Percentiles rank a stretch among this genome's conserved stretches.
Evolutionary conservation across 2,329 filamentous ascomycete genomes (phyloP).

Genomic region (Aspergillus sergii): DNA sequence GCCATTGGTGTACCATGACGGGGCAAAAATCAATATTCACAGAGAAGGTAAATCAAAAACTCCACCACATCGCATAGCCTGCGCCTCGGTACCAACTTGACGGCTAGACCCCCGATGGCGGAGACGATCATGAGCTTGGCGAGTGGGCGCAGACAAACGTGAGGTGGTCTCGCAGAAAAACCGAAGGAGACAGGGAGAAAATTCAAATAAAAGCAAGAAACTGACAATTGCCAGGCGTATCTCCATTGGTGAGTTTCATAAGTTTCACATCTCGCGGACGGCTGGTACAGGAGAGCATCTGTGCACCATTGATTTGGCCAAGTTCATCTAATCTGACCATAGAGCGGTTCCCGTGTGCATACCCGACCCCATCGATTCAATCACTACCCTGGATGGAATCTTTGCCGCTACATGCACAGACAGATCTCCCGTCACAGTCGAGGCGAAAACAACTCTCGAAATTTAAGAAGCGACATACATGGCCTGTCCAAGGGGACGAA

Average conservation of each 20-base stretch:
- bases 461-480: constrained; percentile 37
- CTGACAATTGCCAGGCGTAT: constrained; percentile 18
- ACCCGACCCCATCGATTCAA: not conserved
- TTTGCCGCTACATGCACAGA: not conserved
- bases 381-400: constrained; percentile 1
- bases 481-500: constrained; percentile 41
- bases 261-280: constrained; percentile 10
- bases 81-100: not conserved
- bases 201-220: constrained; percentile 12
- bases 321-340: constrained; percentile 1
- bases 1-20: constrained; percentile 15
- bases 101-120: not conserved
- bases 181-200: constrained; percentile 2
- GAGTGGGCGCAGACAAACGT: not conserved
- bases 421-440: constrained; percentile 9
- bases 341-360: not conserved
- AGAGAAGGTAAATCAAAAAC: constrained; percentile 18
- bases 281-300: constrained; percentile 4
- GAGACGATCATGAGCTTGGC: constrained; percentile 1
- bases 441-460: constrained; percentile 4
- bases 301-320: not conserved
- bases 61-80: constrained; percentile 6
- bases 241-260: constrained; percentile 10
- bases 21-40: constrained; percentile 24
- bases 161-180: not conserved